A percentile compares a stretch with the other conserved stretches of the same genome.
Conservation (phyloP, 805 yeast genomes). For the Saccharomycopsis babjevae region DNA sequence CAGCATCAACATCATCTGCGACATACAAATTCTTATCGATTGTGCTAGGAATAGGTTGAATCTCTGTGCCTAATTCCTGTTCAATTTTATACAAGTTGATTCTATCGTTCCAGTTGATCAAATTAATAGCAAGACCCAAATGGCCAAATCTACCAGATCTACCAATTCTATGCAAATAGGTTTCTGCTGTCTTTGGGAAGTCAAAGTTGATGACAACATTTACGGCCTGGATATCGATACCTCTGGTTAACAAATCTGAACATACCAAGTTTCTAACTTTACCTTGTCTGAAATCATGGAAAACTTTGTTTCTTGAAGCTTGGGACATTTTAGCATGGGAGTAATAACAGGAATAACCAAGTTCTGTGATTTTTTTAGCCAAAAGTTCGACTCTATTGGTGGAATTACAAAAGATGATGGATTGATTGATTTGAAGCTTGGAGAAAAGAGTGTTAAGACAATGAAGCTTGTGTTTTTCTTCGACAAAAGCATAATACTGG, state of each 20-base stretch:
- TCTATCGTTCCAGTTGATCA: slow-evolving; percentile 95
- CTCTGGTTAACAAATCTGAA: slow-evolving; percentile 92
- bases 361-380: slow-evolving; percentile 91
- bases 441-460: slow-evolving; percentile 92
- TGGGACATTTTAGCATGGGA: slow-evolving; percentile 98
- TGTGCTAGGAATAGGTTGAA: slow-evolving; percentile 90
- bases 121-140: slow-evolving; percentile 92
- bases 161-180: slow-evolving; percentile 96
- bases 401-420: slow-evolving; percentile 94
- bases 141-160: slow-evolving; percentile 99
- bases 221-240: slow-evolving; percentile 98
- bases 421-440: slow-evolving; percentile 90
- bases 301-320: slow-evolving; percentile 91
- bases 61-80: slow-evolving; percentile 95
- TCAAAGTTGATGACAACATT: slow-evolving; percentile 97
- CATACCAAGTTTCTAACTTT: slow-evolving; percentile 95
- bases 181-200: slow-evolving; percentile 96
- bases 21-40: slow-evolving; percentile 87
- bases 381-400: slow-evolving; percentile 91
- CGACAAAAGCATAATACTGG: slow-evolving; percentile 97
- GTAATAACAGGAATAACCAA: slow-evolving; percentile 93
- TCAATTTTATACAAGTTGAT: slow-evolving; percentile 89
- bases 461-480: slow-evolving; percentile 90
- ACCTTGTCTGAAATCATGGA: slow-evolving; percentile 98
- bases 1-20: slow-evolving; percentile 58